These are phyloP conservation scores for Microbotryomycetes sp. DNA, from an alignment of 1,284 basidiomycete species.

Conservation along the genomic window DNA sequence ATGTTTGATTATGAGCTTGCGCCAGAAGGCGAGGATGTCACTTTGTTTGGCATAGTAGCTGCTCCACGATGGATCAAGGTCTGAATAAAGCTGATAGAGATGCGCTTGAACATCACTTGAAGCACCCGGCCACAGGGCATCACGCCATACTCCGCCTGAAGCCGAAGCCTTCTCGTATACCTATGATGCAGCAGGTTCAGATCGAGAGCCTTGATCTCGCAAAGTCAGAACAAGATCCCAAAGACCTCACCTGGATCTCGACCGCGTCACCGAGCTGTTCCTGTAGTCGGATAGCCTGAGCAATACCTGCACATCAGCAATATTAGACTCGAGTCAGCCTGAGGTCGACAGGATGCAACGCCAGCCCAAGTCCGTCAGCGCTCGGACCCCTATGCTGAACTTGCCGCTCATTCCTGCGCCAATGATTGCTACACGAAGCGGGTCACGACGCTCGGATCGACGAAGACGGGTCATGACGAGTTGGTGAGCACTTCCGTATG, in stretches of 20 bases:
- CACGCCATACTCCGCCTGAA: slow-evolving; percentile 37
- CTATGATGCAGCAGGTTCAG: slow-evolving; percentile 1
- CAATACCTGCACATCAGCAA: slow-evolving; percentile 31
- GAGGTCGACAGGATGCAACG: no score
- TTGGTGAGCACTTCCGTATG: no score
- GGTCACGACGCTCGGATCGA: background rate
- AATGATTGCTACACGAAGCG: background rate
- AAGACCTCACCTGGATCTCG: slow-evolving; percentile 13
- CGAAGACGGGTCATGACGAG: background rate
- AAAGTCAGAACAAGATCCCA: no score
- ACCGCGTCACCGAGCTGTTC: slow-evolving; percentile 31
- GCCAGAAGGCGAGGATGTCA: background rate
- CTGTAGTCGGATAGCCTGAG: slow-evolving; percentile 33
- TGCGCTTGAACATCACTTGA: slow-evolving; percentile 1
- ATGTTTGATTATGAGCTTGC: background rate
- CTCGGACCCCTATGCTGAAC: no score
- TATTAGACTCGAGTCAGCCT: background rate
- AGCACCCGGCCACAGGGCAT: slow-evolving; percentile 33
- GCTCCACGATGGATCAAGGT: slow-evolving; percentile 38
- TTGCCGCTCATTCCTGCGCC: background rate
- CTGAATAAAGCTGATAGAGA: background rate
- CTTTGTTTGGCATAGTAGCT: slow-evolving; percentile 17
- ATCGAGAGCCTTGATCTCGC: background rate
- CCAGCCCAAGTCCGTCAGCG: no score
- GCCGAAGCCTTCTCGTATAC: slow-evolving; percentile 32